Base-by-base conservation (phyloP, 2,329 filamentous ascomycete genomes). In the Neurospora sp. region DNA sequence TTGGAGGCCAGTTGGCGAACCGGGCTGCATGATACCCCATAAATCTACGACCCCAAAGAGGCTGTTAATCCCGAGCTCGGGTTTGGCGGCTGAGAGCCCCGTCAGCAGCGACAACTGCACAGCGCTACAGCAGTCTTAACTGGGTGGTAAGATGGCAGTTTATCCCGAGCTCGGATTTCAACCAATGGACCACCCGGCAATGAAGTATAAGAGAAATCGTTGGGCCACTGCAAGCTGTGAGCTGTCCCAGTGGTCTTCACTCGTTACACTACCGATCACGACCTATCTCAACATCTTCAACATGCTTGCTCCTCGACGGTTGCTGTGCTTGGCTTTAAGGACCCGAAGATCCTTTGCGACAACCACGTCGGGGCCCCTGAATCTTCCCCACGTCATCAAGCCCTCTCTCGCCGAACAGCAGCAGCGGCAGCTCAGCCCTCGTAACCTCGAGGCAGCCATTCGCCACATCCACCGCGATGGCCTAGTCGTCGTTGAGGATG, bases 371-470 rank as follows among this genome's bases (percentile, higher is more conserved):
- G 8, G 68, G 15, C 33, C 57, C 46, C 43, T 67, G 68, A 12
- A 66, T 65, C 69, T 68, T 11, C 74, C 74, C 5, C 73, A 66
- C 33, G 67, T 78, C 10, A 72, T 81, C 65, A 73, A 66, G 6
- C 81, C 82, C 46, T 83, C 83, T 15, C n/a, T 73, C 1, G 62
- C 71, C 3, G 85, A 88, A 71, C 70, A 83, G 11, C 73, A 78
- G 12, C 76, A 75, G n/a, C 75, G 76, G 0, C 52, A 70, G 0
- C 82, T 88, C 0, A 76, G 75, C 10, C 78, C 82, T 10, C 79
- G 81, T 28, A 89, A 87, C 70, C 79, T 89, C 1, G 87, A 89
- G 72, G 81, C 83, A 17, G 86, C 86, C 1, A 83, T 86, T 1
- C 79, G 83, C 2, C 80, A 82, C 40, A 73, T 88, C 6, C 82